These are phyloP conservation scores for Neofusicoccum sp. DNA, from an alignment of 2,329 filamentous ascomycete species.

Conservation along the genomic window DNA sequence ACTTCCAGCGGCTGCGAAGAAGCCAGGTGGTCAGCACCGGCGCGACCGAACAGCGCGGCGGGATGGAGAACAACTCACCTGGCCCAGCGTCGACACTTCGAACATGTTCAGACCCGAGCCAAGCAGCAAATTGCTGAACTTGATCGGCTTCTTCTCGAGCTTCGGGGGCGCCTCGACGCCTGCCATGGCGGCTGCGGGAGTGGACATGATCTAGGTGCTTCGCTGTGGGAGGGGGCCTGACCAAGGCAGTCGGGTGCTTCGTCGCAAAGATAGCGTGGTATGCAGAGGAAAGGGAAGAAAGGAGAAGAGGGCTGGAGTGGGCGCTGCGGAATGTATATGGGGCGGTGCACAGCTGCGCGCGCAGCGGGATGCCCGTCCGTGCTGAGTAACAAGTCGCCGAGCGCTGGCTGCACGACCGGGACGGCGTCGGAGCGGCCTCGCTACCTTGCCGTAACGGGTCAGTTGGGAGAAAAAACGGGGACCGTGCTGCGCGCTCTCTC, in stretches of 20 bases:
- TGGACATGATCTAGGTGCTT: slow-evolving; percentile 52
- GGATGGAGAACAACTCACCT: slow-evolving; percentile 44
- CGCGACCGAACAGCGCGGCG: background rate
- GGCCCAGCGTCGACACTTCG: slow-evolving; percentile 72
- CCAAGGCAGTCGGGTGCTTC: slow-evolving; percentile 94
- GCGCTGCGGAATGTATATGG: slow-evolving; percentile 27
- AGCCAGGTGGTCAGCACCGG: slow-evolving; percentile 39
- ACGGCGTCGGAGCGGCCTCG: slow-evolving; percentile 9
- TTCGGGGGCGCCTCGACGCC: slow-evolving; percentile 53
- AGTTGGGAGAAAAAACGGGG: slow-evolving; percentile 11
- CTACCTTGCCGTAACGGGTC: background rate
- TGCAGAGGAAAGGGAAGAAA: slow-evolving; percentile 24
- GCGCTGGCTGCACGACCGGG: background rate
- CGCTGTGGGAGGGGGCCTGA: slow-evolving; percentile 73
- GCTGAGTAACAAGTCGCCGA: slow-evolving; percentile 14
- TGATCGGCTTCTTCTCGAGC: slow-evolving; percentile 98
- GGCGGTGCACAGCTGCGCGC: slow-evolving; percentile 18
- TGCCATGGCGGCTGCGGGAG: slow-evolving; percentile 41
- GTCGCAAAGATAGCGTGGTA: slow-evolving; percentile 54
- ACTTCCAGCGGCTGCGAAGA: slow-evolving; percentile 83
- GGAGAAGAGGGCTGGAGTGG: slow-evolving; percentile 21
- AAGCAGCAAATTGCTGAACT: slow-evolving; percentile 97
- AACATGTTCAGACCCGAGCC: slow-evolving; percentile 95
- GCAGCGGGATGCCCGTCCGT: slow-evolving; percentile 10
- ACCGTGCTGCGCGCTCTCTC: background rate